Percentiles rank a stretch among this genome's conserved stretches.
These are phyloP conservation scores for Jaltomata sinuosa DNA, from an alignment of 257 asterid genomes.

Conservation along the genomic window DNA sequence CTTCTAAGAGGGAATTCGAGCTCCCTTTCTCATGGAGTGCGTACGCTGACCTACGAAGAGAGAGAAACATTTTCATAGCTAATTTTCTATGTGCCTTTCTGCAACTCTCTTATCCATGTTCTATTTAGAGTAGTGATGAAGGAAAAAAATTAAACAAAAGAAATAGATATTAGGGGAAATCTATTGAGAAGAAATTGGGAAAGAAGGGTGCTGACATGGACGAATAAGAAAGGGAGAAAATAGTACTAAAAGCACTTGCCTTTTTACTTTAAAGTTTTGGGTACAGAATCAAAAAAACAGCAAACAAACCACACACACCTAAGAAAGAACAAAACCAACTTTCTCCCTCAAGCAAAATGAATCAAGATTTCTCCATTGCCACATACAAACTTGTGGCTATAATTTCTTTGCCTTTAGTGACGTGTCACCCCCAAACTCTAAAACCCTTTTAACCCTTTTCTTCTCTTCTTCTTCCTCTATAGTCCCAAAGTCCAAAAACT, in stretches of 20 bases:
- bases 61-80: neutral
- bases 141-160: neutral
- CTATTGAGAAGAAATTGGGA: neutral
- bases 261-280: neutral
- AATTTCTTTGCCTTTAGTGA: constrained; percentile 31
- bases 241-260: neutral
- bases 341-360: neutral
- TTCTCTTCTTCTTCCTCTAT: constrained; percentile 4
- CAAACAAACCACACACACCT: neutral
- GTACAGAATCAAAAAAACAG: constrained; percentile 4
- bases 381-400: constrained; percentile 78
- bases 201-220: constrained; percentile 31
- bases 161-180: neutral
- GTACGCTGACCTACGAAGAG: no score
- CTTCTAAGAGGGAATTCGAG: no score
- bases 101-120: neutral
- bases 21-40: no score
- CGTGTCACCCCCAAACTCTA: constrained; percentile 29
- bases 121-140: neutral
- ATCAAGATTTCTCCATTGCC: constrained; percentile 44
- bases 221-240: constrained; percentile 6
- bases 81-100: neutral
- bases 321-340: neutral
- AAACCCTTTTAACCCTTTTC: constrained; percentile 10
- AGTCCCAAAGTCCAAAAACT: neutral